A percentile compares a stretch with the other conserved stretches of the same genome.
Conservation (phyloP, 2,329 filamentous ascomycete species). For the Paracoccidioides lutzii region DNA sequence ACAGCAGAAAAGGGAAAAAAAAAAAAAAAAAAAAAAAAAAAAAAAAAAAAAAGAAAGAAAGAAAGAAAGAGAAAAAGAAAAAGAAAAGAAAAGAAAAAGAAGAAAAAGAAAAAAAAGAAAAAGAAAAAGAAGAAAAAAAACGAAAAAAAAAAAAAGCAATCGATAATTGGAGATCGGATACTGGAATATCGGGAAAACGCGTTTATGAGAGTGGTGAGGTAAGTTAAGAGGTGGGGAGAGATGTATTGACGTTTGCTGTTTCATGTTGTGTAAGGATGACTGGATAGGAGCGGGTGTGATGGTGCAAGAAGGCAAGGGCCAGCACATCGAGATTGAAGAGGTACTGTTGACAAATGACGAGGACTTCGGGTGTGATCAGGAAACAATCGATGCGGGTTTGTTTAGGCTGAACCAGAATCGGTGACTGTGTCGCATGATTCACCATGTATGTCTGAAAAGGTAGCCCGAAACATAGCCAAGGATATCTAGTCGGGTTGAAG, state of each 20-base stretch:
- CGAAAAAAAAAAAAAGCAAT: background rate
- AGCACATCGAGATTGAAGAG: background rate
- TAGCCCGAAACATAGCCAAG: slow-evolving; percentile 2
- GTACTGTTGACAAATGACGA: background rate
- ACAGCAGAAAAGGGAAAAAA: slow-evolving; percentile 1
- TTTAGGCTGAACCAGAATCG: background rate
- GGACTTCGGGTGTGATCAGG: background rate
- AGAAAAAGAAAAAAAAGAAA: slow-evolving; percentile 4
- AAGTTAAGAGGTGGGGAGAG: background rate
- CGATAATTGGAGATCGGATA: background rate
- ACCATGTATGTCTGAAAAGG: background rate
- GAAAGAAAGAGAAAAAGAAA: slow-evolving; percentile 4
- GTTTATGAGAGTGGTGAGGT: background rate
- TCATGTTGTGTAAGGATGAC: slow-evolving; percentile 1
- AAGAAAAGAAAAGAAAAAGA: background rate
- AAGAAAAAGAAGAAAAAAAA: background rate
- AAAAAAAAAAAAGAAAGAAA: background rate
- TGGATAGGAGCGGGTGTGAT: background rate
- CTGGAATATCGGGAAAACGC: background rate
- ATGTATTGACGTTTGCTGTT: background rate
- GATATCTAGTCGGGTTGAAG: background rate
- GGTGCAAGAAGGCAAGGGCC: background rate
- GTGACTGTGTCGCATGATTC: slow-evolving; percentile 3
- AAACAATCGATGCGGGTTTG: background rate
- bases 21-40: slow-evolving; percentile 1